Evolutionary conservation across 2,329 filamentous ascomycete species (phyloP).

Genomic region (Apiospora hydei): DNA sequence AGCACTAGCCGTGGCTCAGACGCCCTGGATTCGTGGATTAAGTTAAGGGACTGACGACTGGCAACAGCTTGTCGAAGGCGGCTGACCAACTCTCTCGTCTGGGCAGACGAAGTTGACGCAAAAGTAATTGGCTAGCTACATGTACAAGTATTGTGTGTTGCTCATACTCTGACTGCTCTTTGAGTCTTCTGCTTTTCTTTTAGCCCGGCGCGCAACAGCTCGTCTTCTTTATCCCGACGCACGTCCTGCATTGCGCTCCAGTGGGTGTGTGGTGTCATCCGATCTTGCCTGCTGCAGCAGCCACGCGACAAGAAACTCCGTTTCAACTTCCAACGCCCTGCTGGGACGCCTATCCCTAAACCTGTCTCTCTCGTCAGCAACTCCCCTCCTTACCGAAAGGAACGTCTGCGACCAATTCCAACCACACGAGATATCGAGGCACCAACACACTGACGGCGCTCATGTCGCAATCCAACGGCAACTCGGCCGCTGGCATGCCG

Average conservation of each 20-base stretch:
- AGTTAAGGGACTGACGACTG: neutral
- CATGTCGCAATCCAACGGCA: constrained; percentile 50
- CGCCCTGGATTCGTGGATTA: constrained; percentile 18
- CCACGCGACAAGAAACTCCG: constrained; percentile 12
- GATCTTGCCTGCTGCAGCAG: neutral
- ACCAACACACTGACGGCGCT: neutral
- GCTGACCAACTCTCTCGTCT: constrained; percentile 14
- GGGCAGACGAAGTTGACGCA: neutral
- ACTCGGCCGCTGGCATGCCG: constrained; percentile 49
- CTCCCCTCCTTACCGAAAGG: neutral
- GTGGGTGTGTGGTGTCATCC: constrained; percentile 20
- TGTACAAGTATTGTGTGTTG: neutral
- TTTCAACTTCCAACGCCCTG: neutral
- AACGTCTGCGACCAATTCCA: neutral
- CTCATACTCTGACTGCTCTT: neutral
- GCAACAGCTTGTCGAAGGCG: neutral
- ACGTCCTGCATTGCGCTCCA: neutral
- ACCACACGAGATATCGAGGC: neutral
- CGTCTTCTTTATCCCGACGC: neutral
- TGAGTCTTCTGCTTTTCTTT: neutral
- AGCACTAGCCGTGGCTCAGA: constrained; percentile 19
- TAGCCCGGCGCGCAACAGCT: neutral
- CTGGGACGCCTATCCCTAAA: neutral
- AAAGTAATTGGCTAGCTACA: neutral
- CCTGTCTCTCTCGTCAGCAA: neutral